Percentiles rank a stretch among this genome's conserved stretches.
phyloP scores from a whole-genome alignment of 2,329 filamentous ascomycete species.

The Trichoderma harzianum region DNA sequence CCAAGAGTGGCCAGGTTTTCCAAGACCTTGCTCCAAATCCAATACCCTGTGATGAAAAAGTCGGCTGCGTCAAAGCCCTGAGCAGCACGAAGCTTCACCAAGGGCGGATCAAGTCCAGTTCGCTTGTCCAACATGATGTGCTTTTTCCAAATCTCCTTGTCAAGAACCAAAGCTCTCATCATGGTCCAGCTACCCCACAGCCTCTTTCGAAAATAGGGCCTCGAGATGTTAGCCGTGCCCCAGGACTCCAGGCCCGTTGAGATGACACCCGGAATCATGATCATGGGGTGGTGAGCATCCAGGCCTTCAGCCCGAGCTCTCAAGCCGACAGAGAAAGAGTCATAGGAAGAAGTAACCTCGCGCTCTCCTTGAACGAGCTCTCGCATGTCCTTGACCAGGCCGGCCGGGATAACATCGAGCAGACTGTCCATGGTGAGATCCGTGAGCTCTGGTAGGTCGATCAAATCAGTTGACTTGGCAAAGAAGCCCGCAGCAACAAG shows the following conservation, averaged over 20 bases:
- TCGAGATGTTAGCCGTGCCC: conserved; percentile 81
- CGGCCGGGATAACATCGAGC: conserved; percentile 82
- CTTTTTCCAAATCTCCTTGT: conserved; percentile 91
- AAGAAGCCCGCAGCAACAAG: conserved; percentile 87
- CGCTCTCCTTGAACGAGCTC: conserved; percentile 85
- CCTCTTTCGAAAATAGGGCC: conserved; percentile 89
- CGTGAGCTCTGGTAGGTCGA: conserved; percentile 67
- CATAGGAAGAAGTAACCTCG: conserved; percentile 78
- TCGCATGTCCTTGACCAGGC: conserved; percentile 79
- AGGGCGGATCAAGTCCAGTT: conserved; percentile 86
- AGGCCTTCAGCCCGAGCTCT: conserved; percentile 80
- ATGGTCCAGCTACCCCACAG: conserved; percentile 99
- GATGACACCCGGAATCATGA: conserved; percentile 98
- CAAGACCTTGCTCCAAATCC: conserved; percentile 99
- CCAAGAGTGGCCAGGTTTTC: conserved; percentile 95
- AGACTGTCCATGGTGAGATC: conserved; percentile 82
- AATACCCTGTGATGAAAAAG: conserved; percentile 89
- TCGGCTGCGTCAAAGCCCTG: conserved; percentile 98
- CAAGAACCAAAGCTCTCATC: conserved; percentile 91
- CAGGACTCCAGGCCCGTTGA: conserved; percentile 96
- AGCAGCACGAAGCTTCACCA: conserved; percentile 84
- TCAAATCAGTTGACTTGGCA: conserved; percentile 82
- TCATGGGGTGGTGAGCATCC: conserved; percentile 77
- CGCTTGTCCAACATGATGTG: conserved; percentile 95
- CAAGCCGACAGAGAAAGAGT: conserved; percentile 87